phyloP scores from a whole-genome alignment of 2,329 filamentous ascomycete genomes.

The Colletotrichum acutatum region DNA sequence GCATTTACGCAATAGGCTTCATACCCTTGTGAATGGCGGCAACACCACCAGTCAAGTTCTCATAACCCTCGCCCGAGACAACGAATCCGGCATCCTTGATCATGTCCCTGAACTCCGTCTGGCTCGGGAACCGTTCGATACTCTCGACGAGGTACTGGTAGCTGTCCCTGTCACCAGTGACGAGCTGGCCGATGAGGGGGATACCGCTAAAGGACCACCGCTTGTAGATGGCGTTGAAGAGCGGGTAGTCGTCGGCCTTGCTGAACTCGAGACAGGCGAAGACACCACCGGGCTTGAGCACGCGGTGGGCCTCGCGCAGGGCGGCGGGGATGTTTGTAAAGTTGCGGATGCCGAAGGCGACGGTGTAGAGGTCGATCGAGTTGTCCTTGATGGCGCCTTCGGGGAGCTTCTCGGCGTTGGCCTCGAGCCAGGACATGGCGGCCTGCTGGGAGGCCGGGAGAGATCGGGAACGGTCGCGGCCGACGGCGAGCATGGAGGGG shows the following conservation, averaged over 20 bases:
- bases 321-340: conserved; percentile 92
- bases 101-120: conserved; percentile 86
- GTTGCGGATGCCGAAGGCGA: conserved; percentile 97
- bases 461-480: conserved; percentile 77
- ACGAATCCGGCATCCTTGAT: conserved; percentile 87
- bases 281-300: conserved; percentile 92
- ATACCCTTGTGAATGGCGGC: conserved; percentile 97
- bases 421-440: conserved; percentile 81
- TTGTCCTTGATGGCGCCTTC: conserved; percentile 67
- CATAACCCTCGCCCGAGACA: conserved; percentile 84
- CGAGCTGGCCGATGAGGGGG: conserved; percentile 92
- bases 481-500: conserved; percentile 91
- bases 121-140: conserved; percentile 91
- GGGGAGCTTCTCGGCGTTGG: conserved; percentile 85
- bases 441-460: conserved; percentile 66
- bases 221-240: conserved; percentile 91
- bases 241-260: conserved; percentile 77
- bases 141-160: conserved; percentile 99
- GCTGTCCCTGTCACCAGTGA: conserved; percentile 92
- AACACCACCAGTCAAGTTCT: conserved; percentile 91
- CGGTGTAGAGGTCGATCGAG: conserved; percentile 94
- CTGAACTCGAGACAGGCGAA: conserved; percentile 98
- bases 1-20: conserved; percentile 68
- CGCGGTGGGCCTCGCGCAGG: conserved; percentile 83
- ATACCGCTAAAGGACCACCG: conserved; percentile 96